Evolutionary conservation across 495 filamentous ascomycete genomes (phyloP), one percentile per base, ranked within the genome.

Genomic region (Aspergillus indologenus): DNA sequence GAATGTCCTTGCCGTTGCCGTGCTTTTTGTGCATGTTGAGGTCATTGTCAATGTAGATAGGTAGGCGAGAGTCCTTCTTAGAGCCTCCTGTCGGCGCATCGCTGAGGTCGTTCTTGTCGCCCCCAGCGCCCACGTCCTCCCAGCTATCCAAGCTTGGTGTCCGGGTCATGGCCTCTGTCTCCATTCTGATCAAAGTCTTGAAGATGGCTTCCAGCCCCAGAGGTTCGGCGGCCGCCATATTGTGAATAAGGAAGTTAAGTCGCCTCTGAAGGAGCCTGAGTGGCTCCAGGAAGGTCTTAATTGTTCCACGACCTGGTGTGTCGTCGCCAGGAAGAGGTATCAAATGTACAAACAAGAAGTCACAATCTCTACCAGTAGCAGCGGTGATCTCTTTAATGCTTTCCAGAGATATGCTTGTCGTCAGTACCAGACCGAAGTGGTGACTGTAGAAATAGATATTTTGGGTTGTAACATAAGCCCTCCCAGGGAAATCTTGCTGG

Each of bases 401-500:
- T n/a, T 84, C 80, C 46, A 98, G 78, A 40, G 80, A 83, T 34
- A 90, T 81, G 19, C 81, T 82, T 34, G 90, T 90, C 1, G 90
- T 91, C 48, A 97, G 77, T 0, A 96, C 90, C 24, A 98, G 79
- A n/a, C 94, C 94, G 65, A 95, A 82, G 62, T 96, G 88, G 68
- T 98, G 85, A 54, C 92, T 95, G 75, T 96, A 98, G 69, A 98
- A 98, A 66, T 95, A 97, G 60, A 98, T 83, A 34, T 92, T 86
- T 52, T 84, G 84, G 4, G 85, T 80, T 1, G 95, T 98, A 47
- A 96, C 86, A 69, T 92, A 98, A 20, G 92, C 87, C 54, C 94
- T 80, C 0, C 94, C 95, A 45, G 92, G 89, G 55, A 92, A 88
- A 53, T 91, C 88, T 72, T 91, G 90, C 57, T 85, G 82, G 5